These are phyloP conservation scores for Colletotrichum kahawae DNA, from an alignment of 2,329 filamentous ascomycete genomes.

Conservation along the genomic window DNA sequence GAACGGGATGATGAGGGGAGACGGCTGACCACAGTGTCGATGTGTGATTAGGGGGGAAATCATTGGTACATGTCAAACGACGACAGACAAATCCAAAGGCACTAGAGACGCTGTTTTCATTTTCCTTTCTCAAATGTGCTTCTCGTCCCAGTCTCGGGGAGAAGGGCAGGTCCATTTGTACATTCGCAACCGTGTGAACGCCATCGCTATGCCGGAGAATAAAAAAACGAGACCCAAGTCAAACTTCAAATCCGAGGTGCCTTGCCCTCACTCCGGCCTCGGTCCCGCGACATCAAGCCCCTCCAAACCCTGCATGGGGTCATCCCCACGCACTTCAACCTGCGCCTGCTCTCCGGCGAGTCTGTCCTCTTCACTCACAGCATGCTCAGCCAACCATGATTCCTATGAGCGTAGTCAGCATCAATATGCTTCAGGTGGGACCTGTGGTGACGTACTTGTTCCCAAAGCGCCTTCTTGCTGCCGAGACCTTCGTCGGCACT, in stretches of 20 bases:
- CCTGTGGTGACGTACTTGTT: constrained; percentile 71
- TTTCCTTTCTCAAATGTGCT: constrained; percentile 16
- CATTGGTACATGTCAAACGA: constrained; percentile 23
- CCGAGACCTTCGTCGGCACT: constrained; percentile 85
- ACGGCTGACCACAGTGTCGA: constrained; percentile 10
- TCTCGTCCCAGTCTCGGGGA: neutral
- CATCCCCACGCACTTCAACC: constrained; percentile 63
- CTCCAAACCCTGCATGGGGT: constrained; percentile 96
- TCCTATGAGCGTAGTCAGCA: constrained; percentile 63
- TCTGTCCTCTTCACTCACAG: constrained; percentile 80
- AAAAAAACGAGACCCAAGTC: constrained; percentile 24
- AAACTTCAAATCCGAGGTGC: constrained; percentile 27
- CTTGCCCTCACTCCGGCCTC: constrained; percentile 67
- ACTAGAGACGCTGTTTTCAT: constrained; percentile 17
- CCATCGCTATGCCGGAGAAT: constrained; percentile 48
- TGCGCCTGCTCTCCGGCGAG: constrained; percentile 59
- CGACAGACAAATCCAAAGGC: constrained; percentile 22
- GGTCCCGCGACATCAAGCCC: constrained; percentile 94
- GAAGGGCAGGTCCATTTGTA: constrained; percentile 4
- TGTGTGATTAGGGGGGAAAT: constrained; percentile 20
- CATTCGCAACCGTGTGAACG: constrained; percentile 36
- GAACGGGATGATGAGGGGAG: constrained; percentile 9
- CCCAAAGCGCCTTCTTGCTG: constrained; percentile 94
- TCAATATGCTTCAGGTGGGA: neutral
- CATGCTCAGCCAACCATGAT: constrained; percentile 89